Base-by-base conservation (phyloP, 2,329 filamentous ascomycete species). In the Zymoseptoria tritici region DNA sequence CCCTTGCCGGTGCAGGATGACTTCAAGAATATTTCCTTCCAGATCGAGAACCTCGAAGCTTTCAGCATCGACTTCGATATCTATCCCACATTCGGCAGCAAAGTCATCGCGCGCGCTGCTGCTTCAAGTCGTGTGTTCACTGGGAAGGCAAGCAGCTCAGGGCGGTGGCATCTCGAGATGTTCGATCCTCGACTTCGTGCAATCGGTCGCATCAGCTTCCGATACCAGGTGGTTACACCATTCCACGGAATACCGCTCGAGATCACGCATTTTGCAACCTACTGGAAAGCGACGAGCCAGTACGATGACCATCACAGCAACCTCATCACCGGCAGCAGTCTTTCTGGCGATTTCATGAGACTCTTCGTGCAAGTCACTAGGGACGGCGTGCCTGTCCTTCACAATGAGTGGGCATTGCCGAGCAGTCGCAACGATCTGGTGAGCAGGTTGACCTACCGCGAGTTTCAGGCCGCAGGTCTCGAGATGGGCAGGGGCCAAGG, bases 241-340 rank as follows among this genome's bases (percentile, higher is more conserved):
- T 99, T 97, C 77, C 85, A 87, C 63, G 93, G 94, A 7, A 88
- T 91, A 62, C 91, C 94, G 3, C 80, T 99, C 21, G 94, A 99
- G 74, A 97, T 99, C 62, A 96, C 94, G 1, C 92, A 97, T 71
- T 99, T 97, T 68, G 94, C 96, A 64, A 97, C 94, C 0, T 99
- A 99, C 75, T 99, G 94, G 94, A 99, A 97, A 75, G 93, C 93
- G 0, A 99, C 94, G 1, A 96, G 91, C 70, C 91, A 96, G 67
- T 83, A 94, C 54, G 91, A 96, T 72, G 86, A 90, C 55, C 89
- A 91, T 53, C 88, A 89, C 22, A 94, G 84, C 70, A 90, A 91
- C 22, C 85, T 97, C 22, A 90, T 99, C 19, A 97, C 93, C 0
- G 94, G 93, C 0, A 97, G 93, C 9, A 97, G 93, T 76, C 76